Conservation (phyloP, 208 protist species). For the Crithidia fasciculata region DNA sequence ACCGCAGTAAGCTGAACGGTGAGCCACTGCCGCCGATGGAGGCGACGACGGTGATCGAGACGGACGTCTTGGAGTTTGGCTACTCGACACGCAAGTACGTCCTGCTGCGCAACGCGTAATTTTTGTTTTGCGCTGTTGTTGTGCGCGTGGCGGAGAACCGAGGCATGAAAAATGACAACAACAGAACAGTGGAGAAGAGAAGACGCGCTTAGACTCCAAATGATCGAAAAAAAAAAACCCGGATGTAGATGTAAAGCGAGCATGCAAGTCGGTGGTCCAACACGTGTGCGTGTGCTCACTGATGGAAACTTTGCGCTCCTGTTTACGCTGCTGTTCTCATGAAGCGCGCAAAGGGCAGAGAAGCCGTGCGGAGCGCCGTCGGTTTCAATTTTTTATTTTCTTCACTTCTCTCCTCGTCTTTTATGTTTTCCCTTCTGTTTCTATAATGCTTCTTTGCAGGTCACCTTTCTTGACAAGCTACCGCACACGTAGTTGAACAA, state of each 20-base stretch:
- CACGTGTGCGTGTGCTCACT: too few relatives aligned
- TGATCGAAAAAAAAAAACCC: too few relatives aligned
- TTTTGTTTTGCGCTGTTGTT: not conserved
- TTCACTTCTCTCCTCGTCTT: not conserved
- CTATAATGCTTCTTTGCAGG: not conserved
- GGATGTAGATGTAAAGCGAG: too few relatives aligned
- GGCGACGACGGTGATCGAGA: constrained; percentile 56
- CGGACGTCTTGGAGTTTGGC: constrained; percentile 80
- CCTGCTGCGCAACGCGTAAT: constrained; percentile 44
- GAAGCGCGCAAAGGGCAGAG: too few relatives aligned
- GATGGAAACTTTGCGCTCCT: too few relatives aligned
- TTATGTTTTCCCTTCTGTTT: constrained; percentile 26
- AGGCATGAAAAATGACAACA: constrained; percentile 9
- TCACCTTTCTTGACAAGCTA: too few relatives aligned
- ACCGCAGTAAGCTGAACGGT: constrained; percentile 73
- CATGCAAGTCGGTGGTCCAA: too few relatives aligned
- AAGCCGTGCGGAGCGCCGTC: too few relatives aligned
- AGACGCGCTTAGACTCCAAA: too few relatives aligned
- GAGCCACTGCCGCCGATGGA: constrained; percentile 41
- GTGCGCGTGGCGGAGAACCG: not conserved
- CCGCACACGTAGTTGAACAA: too few relatives aligned
- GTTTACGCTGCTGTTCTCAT: too few relatives aligned
- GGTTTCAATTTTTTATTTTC: too few relatives aligned
- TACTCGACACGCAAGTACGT: constrained; percentile 75
- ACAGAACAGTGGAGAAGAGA: not conserved